These are phyloP conservation scores for Pythium myriotylum DNA, from an alignment of 352 stramenopile species.

Conservation along the genomic window DNA sequence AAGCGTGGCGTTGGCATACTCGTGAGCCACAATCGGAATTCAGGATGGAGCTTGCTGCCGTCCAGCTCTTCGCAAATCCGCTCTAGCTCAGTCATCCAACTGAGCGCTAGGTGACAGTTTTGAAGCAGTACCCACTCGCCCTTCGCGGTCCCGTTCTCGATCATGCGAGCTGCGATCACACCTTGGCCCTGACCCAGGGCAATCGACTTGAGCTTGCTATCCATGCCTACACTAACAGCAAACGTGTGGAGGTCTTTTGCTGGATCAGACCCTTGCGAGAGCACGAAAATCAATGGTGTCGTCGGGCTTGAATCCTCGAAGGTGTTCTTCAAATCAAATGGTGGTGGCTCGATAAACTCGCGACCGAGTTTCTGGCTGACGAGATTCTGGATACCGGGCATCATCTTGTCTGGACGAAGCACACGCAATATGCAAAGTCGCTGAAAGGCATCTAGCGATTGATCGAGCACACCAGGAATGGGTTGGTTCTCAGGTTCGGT, in stretches of 20 bases:
- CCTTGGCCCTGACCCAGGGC: constrained; percentile 94
- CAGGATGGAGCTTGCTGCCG: constrained; percentile 77
- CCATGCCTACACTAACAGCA: constrained; percentile 83
- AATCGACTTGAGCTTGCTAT: constrained; percentile 92
- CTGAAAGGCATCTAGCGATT: constrained; percentile 80
- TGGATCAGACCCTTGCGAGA: constrained; percentile 93
- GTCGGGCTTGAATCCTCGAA: constrained; percentile 89
- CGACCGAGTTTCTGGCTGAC: constrained; percentile 85
- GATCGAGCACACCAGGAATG: constrained; percentile 59
- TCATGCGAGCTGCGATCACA: constrained; percentile 88
- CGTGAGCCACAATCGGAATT: constrained; percentile 96
- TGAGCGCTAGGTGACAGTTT: constrained; percentile 95
- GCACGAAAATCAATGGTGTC: constrained; percentile 93
- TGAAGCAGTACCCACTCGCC: constrained; percentile 95
- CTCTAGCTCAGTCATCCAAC: constrained; percentile 95
- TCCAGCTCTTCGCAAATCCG: constrained; percentile 93
- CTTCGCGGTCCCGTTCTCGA: constrained; percentile 84
- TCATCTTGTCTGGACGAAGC: constrained; percentile 84
- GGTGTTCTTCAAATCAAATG: constrained; percentile 90
- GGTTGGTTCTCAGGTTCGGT: constrained; percentile 76
- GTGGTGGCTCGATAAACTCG: constrained; percentile 91
- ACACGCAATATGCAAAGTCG: constrained; percentile 80
- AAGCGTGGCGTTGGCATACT: constrained; percentile 82
- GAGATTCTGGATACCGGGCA: constrained; percentile 89
- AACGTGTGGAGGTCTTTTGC: constrained; percentile 93